These are phyloP conservation scores for Ogataea angusta DNA, from an alignment of 805 yeast genomes.

Conservation along the genomic window DNA sequence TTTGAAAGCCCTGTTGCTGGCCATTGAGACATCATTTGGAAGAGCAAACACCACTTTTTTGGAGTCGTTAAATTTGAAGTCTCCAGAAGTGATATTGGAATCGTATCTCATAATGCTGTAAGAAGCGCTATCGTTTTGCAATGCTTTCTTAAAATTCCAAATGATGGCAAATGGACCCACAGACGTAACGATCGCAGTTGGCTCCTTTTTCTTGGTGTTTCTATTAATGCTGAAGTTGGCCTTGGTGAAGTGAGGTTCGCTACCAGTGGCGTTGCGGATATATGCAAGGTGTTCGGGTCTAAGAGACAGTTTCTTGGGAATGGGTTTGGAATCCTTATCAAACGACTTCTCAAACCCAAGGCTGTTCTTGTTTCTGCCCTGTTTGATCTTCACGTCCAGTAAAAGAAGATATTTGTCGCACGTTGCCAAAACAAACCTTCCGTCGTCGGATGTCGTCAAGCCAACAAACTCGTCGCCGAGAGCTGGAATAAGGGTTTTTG, in stretches of 20 bases:
- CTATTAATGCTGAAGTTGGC: slow-evolving; percentile 77
- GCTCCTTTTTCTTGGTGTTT: slow-evolving; percentile 47
- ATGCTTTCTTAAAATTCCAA: slow-evolving; percentile 68
- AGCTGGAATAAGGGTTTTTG: slow-evolving; percentile 78
- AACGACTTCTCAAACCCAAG: slow-evolving; percentile 66
- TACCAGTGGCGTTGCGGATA: slow-evolving; percentile 49
- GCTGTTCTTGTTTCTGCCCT: slow-evolving; percentile 56
- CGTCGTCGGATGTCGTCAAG: slow-evolving; percentile 72
- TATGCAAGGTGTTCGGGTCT: slow-evolving; percentile 69
- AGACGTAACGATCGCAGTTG: slow-evolving; percentile 67
- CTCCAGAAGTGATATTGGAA: slow-evolving; percentile 66
- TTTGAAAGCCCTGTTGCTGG: slow-evolving; percentile 55
- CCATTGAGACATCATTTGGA: slow-evolving; percentile 74
- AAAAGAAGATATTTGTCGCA: slow-evolving; percentile 69
- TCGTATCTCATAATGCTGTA: slow-evolving; percentile 64
- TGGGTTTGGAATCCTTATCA: slow-evolving; percentile 62
- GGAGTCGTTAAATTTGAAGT: slow-evolving; percentile 72
- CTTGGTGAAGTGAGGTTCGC: slow-evolving; percentile 56
- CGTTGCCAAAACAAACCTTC: slow-evolving; percentile 79
- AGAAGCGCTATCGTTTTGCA: slow-evolving; percentile 49
- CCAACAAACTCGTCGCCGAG: slow-evolving; percentile 72
- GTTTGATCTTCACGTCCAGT: slow-evolving; percentile 61
- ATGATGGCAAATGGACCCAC: slow-evolving; percentile 79
- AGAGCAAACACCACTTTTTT: slow-evolving; percentile 69
- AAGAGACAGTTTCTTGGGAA: slow-evolving; percentile 63